Evolutionary conservation across 495 filamentous ascomycete species (phyloP).

Genomic region (Penicillium malachiteum): DNA sequence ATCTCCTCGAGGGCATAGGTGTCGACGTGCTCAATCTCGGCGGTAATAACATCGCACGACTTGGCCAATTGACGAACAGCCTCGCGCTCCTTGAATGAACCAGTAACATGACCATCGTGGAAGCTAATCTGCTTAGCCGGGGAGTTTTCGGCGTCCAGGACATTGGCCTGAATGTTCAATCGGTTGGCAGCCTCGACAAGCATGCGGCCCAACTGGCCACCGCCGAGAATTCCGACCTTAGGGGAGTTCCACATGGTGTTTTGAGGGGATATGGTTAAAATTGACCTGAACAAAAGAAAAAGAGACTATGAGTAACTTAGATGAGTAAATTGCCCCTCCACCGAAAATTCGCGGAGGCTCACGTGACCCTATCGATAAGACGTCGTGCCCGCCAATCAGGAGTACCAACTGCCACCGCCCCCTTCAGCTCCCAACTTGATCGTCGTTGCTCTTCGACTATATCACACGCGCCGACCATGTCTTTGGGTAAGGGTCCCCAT

Average conservation of each 20-base stretch:
- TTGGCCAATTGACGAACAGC: conserved; percentile 76
- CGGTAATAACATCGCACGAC: conserved; percentile 79
- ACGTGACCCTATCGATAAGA: conserved; percentile 33
- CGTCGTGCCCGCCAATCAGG: conserved; percentile 17
- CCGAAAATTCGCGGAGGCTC: conserved; percentile 34
- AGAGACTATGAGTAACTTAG: conserved; percentile 2
- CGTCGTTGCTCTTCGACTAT: conserved; percentile 4
- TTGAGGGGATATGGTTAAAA: conserved; percentile 12
- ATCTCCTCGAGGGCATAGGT: conserved; percentile 88
- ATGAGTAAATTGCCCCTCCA: conserved; percentile 30
- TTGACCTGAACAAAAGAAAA: background rate
- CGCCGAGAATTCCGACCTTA: conserved; percentile 66
- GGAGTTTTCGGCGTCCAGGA: conserved; percentile 75
- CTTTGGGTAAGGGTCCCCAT: conserved; percentile 31
- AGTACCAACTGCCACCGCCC: conserved; percentile 12
- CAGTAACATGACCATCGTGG: conserved; percentile 69
- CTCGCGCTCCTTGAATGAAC: conserved; percentile 78
- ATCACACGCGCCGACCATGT: conserved; percentile 29
- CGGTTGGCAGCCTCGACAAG: conserved; percentile 88
- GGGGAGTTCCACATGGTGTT: conserved; percentile 48
- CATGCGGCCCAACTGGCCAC: conserved; percentile 92
- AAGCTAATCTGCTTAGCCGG: conserved; percentile 91
- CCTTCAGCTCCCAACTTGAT: conserved; percentile 15
- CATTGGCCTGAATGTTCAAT: conserved; percentile 74
- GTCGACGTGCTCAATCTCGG: conserved; percentile 98